A percentile compares a stretch with the other conserved stretches of the same genome.
Conservation (phyloP, 202 grass and related monocot species). For the Elaeis oleifera region DNA sequence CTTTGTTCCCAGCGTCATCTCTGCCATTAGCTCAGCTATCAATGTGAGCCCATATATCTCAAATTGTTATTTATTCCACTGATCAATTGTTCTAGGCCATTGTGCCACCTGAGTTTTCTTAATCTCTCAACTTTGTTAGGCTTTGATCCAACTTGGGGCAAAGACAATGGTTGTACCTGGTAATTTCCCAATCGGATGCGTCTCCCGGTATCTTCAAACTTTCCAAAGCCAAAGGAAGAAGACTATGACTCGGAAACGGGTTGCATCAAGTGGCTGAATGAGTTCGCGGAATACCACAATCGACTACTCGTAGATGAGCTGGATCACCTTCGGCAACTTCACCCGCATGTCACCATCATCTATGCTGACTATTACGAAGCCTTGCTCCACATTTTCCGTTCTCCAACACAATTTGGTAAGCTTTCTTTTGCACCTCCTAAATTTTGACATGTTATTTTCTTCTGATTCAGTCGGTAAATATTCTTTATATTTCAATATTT, state of each 20-base stretch:
- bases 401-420: conserved; percentile 79
- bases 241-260: conserved; percentile 71
- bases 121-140: conserved; percentile 29
- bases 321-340: conserved; percentile 35
- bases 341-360: conserved; percentile 57
- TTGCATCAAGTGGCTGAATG: conserved; percentile 82
- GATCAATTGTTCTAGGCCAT: too few species aligned
- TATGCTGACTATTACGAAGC: conserved; percentile 91
- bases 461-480: too few species aligned
- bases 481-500: too few species aligned
- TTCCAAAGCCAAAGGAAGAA: conserved; percentile 48
- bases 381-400: conserved; percentile 47
- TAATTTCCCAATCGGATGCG: conserved; percentile 87
- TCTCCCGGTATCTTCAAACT: conserved; percentile 52
- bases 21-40: conserved; percentile 36
- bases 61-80: neutral
- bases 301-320: conserved; percentile 44
- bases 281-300: conserved; percentile 67
- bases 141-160: conserved; percentile 67
- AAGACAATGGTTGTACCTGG: conserved; percentile 83
- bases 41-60: conserved; percentile 1
- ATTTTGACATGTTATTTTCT: neutral
- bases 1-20: conserved; percentile 46
- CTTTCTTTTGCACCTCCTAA: conserved; percentile 4
- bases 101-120: too few species aligned